phyloP scores from a whole-genome alignment of 345 rosid genomes.

The Brassica cretica region DNA sequence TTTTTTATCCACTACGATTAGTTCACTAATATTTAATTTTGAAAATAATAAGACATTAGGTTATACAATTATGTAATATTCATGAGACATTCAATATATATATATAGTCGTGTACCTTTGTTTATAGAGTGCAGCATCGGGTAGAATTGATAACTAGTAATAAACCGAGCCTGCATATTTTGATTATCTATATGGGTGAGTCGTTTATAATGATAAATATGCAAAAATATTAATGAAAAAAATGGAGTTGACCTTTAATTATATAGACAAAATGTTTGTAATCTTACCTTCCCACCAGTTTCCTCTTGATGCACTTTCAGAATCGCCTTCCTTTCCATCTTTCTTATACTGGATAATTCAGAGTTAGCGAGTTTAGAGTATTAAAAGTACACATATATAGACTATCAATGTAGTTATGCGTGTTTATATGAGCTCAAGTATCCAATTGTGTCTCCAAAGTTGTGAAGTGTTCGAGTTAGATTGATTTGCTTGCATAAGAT shows the following conservation, averaged over 20 bases:
- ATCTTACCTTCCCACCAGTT: constrained; percentile 95
- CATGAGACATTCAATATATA: constrained; percentile 3
- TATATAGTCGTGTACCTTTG: constrained; percentile 21
- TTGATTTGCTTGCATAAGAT: constrained; percentile 12
- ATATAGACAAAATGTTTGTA: not conserved
- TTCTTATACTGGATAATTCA: constrained; percentile 53
- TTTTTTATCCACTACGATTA: too few relatives aligned
- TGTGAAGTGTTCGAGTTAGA: not conserved
- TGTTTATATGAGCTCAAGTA: not conserved
- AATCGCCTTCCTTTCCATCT: constrained; percentile 54
- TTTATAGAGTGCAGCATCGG: constrained; percentile 17
- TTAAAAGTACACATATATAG: not conserved
- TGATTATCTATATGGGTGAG: constrained; percentile 4
- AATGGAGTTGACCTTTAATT: not conserved
- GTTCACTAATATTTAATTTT: not conserved
- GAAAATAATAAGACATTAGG: constrained; percentile 2
- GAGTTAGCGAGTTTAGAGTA: constrained; percentile 6
- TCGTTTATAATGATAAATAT: not conserved
- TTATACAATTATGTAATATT: not conserved
- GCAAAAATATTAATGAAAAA: not conserved
- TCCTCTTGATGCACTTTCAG: constrained; percentile 73
- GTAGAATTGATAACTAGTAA: constrained; percentile 39
- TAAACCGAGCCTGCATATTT: constrained; percentile 55
- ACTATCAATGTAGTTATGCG: not conserved
- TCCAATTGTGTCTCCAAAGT: not conserved